phyloP scores from a whole-genome alignment of 2,329 filamentous ascomycete genomes.

The Septoria linicola region DNA sequence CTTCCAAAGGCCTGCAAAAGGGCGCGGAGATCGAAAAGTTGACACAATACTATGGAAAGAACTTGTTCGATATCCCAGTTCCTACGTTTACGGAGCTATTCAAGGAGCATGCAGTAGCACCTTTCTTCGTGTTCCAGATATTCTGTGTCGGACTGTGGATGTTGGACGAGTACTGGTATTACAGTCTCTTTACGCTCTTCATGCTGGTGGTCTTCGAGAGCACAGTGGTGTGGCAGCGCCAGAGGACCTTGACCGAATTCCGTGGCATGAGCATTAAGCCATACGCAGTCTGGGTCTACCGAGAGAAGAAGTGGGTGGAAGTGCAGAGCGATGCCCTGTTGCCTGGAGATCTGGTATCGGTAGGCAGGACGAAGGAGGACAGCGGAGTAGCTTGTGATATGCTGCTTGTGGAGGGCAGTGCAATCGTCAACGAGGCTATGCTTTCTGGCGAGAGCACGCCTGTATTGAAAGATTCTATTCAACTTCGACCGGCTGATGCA shows the following conservation, averaged over 20 bases:
- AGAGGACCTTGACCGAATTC: slow-evolving; percentile 93
- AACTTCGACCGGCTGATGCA: slow-evolving; percentile 80
- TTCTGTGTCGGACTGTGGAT: slow-evolving; percentile 99
- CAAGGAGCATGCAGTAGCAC: slow-evolving; percentile 96
- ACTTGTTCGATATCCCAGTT: slow-evolving; percentile 96
- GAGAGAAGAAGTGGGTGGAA: slow-evolving; percentile 83
- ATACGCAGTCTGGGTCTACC: slow-evolving; percentile 89
- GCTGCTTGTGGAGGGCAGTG: slow-evolving; percentile 88
- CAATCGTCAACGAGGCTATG: slow-evolving; percentile 99
- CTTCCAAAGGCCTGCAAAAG: slow-evolving; percentile 70
- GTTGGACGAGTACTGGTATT: slow-evolving; percentile 99
- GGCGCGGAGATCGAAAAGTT: slow-evolving; percentile 74
- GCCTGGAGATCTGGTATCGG: slow-evolving; percentile 89
- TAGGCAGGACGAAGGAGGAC: slow-evolving; percentile 92
- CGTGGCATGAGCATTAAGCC: slow-evolving; percentile 99
- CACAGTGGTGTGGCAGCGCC: slow-evolving; percentile 98
- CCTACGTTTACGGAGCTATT: slow-evolving; percentile 94
- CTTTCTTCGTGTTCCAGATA: slow-evolving; percentile 98
- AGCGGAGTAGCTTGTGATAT: slow-evolving; percentile 97
- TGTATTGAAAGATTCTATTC: slow-evolving; percentile 91
- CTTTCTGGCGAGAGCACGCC: slow-evolving; percentile 97
- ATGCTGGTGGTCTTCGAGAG: slow-evolving; percentile 98
- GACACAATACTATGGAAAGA: slow-evolving; percentile 90
- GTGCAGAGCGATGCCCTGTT: slow-evolving; percentile 87
- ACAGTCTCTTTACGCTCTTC: slow-evolving; percentile 96